Evolutionary conservation across 2,329 filamentous ascomycete genomes (phyloP), one percentile per base, ranked within the genome.

Genomic region (Dactylellina leptospora): DNA sequence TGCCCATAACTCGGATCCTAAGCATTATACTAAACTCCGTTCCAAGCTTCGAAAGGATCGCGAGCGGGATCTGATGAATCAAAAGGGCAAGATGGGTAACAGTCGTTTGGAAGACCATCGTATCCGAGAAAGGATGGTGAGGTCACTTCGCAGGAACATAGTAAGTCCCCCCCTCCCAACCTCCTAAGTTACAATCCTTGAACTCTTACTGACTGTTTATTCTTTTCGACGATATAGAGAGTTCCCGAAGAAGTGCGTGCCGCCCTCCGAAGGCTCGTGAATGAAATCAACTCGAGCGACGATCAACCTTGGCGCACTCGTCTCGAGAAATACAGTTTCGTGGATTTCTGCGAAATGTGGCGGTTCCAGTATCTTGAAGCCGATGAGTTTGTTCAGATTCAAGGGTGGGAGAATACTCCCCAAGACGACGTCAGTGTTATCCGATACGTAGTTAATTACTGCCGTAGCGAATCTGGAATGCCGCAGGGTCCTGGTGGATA

Each of bases 31-130:
- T 20, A 68, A 68, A 23, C 62, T 68, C 18, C 53, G 54, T 11
- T 68, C 62, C 18, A 68, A 68, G 47, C 62, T 68, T 44, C 62
- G 62, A 6, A 59, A 53, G 22, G 62, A 68, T 27, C 53, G 62
- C 11, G 62, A 68, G n/a, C 62, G 62, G 11, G 62, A 68, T 22
- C 11, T 68, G 20, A 22, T 45, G 44, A 59, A 6, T 16, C 58
- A 58, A 8, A 55, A 54, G 13, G 56, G 51, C 18, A 23, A 22
- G 27, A 53, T 58, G 33, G 51, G 42, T 1, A 51, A 36, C 8
- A 63, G 36, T 11, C 30, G 27, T 9, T 36, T 58, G 1, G 66
- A 59, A 20, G 66, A 71, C 13, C 38, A 18, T 5, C 56, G 42
- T 16, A 55, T 62, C 25, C 11, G 66, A 28, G 58, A 62, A 30